phyloP scores from a whole-genome alignment of 1,284 basidiomycete genomes.

The Microbotryum saponariae region DNA sequence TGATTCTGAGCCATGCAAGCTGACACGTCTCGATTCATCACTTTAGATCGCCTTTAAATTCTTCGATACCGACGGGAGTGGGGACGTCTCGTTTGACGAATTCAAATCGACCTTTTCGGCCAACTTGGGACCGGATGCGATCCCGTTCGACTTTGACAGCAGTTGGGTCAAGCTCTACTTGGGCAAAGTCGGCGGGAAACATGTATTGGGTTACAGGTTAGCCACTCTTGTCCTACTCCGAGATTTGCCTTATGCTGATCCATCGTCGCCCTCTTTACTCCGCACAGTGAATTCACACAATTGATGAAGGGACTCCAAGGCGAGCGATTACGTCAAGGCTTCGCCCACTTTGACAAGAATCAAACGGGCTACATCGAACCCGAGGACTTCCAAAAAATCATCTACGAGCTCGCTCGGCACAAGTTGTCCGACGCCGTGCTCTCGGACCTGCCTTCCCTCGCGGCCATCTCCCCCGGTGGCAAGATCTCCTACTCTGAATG shows the following conservation, averaged over 20 bases:
- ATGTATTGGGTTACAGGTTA: slow-evolving; percentile 79
- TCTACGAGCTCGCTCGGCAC: slow-evolving; percentile 89
- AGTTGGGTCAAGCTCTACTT: slow-evolving; percentile 92
- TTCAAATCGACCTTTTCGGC: slow-evolving; percentile 83
- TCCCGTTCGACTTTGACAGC: slow-evolving; percentile 91
- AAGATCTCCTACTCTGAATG: slow-evolving; percentile 92
- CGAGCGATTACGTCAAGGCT: slow-evolving; percentile 86
- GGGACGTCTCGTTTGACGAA: slow-evolving; percentile 81
- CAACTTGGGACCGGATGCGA: slow-evolving; percentile 67
- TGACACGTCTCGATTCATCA: slow-evolving; percentile 51
- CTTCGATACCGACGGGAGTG: slow-evolving; percentile 84
- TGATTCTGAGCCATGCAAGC: slow-evolving; percentile 49
- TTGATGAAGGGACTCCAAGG: slow-evolving; percentile 95
- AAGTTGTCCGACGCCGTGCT: slow-evolving; percentile 87
- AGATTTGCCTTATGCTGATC: not conserved
- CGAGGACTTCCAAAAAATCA: slow-evolving; percentile 86
- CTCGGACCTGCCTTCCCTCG: slow-evolving; percentile 78
- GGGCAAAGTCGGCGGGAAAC: slow-evolving; percentile 77
- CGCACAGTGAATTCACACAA: slow-evolving; percentile 81
- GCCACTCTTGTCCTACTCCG: slow-evolving; percentile 2
- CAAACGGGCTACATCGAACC: slow-evolving; percentile 84
- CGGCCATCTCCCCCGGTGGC: slow-evolving; percentile 74
- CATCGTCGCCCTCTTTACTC: slow-evolving; percentile 6
- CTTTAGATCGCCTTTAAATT: slow-evolving; percentile 82
- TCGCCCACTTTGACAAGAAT: slow-evolving; percentile 78